Evolutionary conservation across 306 rosid genomes (phyloP).

Genomic region (Rosa multiflora): DNA sequence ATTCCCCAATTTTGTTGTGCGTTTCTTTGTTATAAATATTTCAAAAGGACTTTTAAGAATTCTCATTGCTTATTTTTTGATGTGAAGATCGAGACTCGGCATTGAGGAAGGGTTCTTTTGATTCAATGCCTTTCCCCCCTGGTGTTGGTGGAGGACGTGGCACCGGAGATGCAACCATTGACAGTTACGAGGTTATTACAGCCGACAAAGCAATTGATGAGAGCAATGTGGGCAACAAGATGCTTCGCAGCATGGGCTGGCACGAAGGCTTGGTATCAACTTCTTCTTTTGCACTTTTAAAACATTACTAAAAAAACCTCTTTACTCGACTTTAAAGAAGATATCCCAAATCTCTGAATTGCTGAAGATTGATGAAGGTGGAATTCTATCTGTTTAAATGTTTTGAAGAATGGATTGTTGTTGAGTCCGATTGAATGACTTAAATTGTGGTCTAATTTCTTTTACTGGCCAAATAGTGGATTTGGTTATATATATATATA

Average conservation of each 20-base stretch:
- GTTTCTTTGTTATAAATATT: slow-evolving; percentile 21
- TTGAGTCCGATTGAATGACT: background rate
- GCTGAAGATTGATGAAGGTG: background rate
- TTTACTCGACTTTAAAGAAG: background rate
- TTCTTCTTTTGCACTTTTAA: slow-evolving; percentile 31
- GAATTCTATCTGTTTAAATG: background rate
- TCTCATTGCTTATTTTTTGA: slow-evolving; percentile 41
- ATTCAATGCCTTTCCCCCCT: slow-evolving; percentile 97
- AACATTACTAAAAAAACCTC: background rate
- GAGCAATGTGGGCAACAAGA: slow-evolving; percentile 91
- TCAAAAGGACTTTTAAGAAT: slow-evolving; percentile 49
- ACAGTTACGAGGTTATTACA: slow-evolving; percentile 80
- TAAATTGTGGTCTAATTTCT: background rate
- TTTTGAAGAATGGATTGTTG: background rate
- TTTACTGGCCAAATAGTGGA: background rate
- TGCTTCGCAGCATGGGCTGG: slow-evolving; percentile 99
- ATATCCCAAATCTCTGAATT: background rate
- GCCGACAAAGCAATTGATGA: slow-evolving; percentile 93
- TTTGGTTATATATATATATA: background rate
- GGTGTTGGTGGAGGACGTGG: slow-evolving; percentile 98
- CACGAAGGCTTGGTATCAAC: slow-evolving; percentile 96
- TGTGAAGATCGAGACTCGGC: slow-evolving; percentile 78
- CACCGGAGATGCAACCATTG: slow-evolving; percentile 55
- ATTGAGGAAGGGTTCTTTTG: slow-evolving; percentile 68
- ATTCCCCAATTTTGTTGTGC: slow-evolving; percentile 28